phyloP scores from a whole-genome alignment of 2,329 filamentous ascomycete genomes.

The Trichoderma koningii region DNA sequence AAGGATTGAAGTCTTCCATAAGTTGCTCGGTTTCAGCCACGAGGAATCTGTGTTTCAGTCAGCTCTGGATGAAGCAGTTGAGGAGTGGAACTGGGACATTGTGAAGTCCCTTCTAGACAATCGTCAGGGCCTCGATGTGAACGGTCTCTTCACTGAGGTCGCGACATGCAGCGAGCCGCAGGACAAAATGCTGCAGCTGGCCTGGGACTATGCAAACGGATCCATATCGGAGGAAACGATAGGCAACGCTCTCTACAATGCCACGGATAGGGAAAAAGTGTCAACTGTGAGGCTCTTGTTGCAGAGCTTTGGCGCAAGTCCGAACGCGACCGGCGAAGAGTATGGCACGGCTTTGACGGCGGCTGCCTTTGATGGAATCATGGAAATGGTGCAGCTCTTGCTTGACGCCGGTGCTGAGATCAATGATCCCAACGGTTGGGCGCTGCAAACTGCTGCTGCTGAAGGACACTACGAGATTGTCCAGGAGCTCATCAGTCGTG shows the following conservation, averaged over 20 bases:
- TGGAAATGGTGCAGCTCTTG: constrained; percentile 37
- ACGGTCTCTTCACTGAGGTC: constrained; percentile 39
- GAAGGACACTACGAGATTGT: constrained; percentile 43
- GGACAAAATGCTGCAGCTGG: constrained; percentile 40
- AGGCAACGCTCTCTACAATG: constrained; percentile 42
- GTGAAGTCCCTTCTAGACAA: constrained; percentile 41
- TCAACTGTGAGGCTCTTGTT: constrained; percentile 43
- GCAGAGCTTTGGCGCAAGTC: constrained; percentile 38
- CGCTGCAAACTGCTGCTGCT: constrained; percentile 43
- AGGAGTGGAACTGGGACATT: constrained; percentile 44
- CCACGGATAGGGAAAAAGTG: constrained; percentile 44
- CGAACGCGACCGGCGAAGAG: constrained; percentile 45
- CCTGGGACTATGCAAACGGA: constrained; percentile 44
- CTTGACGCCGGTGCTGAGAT: constrained; percentile 40
- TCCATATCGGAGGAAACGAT: constrained; percentile 39
- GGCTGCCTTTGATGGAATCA: constrained; percentile 43
- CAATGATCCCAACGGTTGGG: constrained; percentile 42
- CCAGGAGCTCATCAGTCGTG: constrained; percentile 39
- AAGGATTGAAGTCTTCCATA: constrained; percentile 45
- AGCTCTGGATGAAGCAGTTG: constrained; percentile 40
- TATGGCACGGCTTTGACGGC: constrained; percentile 40
- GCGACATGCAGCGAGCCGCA: constrained; percentile 39
- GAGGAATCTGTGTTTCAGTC: constrained; percentile 37
- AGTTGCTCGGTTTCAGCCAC: constrained; percentile 40
- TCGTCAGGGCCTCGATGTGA: constrained; percentile 39